Conservation (phyloP, 257 asterid species). For the Nicotiana undulata region DNA sequence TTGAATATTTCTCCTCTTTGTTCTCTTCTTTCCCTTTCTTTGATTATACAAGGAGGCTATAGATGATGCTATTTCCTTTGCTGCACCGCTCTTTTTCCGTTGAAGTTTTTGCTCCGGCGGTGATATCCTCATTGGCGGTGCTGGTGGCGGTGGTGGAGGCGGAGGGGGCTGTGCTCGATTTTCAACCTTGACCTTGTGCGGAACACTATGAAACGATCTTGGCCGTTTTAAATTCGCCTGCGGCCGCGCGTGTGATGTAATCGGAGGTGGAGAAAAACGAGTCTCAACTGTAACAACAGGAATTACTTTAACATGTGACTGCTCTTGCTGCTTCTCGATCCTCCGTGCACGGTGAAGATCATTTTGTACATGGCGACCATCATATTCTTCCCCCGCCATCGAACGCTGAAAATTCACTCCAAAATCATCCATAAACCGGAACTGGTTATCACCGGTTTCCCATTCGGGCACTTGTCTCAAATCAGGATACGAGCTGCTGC, state of each 20-base stretch:
- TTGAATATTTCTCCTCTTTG: slow-evolving; percentile 32
- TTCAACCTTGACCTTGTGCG: slow-evolving; percentile 28
- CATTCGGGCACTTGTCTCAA: slow-evolving; percentile 44
- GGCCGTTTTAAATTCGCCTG: slow-evolving; percentile 32
- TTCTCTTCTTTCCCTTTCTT: slow-evolving; percentile 39
- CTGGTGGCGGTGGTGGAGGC: slow-evolving; percentile 19
- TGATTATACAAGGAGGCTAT: slow-evolving; percentile 56
- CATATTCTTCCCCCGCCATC: slow-evolving; percentile 15
- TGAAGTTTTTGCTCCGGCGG: slow-evolving; percentile 25
- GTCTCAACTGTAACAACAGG: slow-evolving; percentile 57
- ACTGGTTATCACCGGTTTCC: slow-evolving; percentile 40
- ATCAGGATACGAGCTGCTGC: slow-evolving; percentile 78
- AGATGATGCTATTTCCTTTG: slow-evolving; percentile 61
- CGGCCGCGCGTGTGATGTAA: not conserved
- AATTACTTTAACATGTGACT: slow-evolving; percentile 32
- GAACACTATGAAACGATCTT: slow-evolving; percentile 46
- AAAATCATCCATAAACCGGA: slow-evolving; percentile 52
- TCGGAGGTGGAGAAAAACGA: slow-evolving; percentile 27
- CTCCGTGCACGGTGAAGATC: slow-evolving; percentile 6
- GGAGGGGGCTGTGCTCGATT: no score
- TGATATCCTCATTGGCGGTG: slow-evolving; percentile 3
- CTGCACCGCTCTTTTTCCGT: slow-evolving; percentile 49
- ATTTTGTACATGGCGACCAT: slow-evolving; percentile 1
- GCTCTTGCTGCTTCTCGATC: slow-evolving; percentile 17
- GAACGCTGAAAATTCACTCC: slow-evolving; percentile 46